Percentiles rank a stretch among this genome's conserved stretches.
Conservation (phyloP, 2,329 filamentous ascomycete species). For the Pyrenophora seminiperda region DNA sequence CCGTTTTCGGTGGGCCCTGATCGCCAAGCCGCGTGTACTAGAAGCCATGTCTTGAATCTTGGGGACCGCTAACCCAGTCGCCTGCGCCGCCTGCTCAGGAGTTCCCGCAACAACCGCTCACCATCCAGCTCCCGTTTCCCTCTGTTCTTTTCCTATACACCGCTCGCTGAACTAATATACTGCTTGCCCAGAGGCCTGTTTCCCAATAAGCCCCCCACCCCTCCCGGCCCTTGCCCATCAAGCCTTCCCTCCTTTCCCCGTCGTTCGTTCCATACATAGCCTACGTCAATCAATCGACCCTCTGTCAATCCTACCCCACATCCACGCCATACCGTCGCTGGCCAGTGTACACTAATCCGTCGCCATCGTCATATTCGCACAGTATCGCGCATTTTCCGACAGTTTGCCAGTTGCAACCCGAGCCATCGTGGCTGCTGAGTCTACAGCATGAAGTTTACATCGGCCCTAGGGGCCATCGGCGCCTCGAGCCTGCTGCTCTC, state of each 20-base stretch:
- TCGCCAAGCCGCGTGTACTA: constrained; percentile 17
- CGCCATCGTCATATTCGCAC: neutral
- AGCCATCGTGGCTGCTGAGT: constrained; percentile 8
- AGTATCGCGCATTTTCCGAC: constrained; percentile 13
- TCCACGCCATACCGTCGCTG: constrained; percentile 2
- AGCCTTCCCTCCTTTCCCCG: constrained; percentile 24
- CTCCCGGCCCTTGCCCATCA: constrained; percentile 7
- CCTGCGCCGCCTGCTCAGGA: constrained; percentile 16
- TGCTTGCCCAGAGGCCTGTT: too few species aligned
- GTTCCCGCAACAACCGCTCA: constrained; percentile 15
- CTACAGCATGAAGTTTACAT: constrained; percentile 44
- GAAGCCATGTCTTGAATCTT: constrained; percentile 12
- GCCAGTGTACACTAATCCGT: neutral
- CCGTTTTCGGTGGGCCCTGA: constrained; percentile 11
- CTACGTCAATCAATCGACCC: constrained; percentile 26
- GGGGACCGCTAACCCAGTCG: constrained; percentile 8
- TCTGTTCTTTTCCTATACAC: constrained; percentile 9
- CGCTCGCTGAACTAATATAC: constrained; percentile 17
- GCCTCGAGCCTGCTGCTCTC: constrained; percentile 41
- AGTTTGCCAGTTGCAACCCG: constrained; percentile 7
- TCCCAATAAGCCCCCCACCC: neutral
- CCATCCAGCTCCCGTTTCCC: constrained; percentile 11
- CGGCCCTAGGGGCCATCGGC: constrained; percentile 37
- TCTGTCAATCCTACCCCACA: constrained; percentile 13
- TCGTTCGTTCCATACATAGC: constrained; percentile 38